Conservation (phyloP, 2,329 filamentous ascomycete species). For the Aspergillus sp. region DNA sequence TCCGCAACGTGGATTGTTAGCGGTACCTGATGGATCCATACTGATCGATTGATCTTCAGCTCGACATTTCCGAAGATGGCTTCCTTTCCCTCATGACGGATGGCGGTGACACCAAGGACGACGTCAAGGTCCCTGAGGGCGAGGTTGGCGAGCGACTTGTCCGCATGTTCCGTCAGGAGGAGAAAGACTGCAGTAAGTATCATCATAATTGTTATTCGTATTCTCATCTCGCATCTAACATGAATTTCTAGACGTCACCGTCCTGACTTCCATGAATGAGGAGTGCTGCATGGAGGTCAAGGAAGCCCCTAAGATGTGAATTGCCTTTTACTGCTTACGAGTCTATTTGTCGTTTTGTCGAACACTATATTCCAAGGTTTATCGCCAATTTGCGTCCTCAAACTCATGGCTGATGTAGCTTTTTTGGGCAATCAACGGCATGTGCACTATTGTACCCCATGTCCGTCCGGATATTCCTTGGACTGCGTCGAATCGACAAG, state of each 20-base stretch:
- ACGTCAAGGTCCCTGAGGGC: slow-evolving; percentile 85
- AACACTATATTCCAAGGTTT: slow-evolving; percentile 21
- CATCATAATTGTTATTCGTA: not conserved
- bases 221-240: not conserved
- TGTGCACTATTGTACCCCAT: slow-evolving; percentile 15
- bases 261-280: slow-evolving; percentile 95
- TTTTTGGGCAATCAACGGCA: slow-evolving; percentile 19
- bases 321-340: slow-evolving; percentile 9
- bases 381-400: slow-evolving; percentile 18
- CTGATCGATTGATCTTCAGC: slow-evolving; percentile 31
- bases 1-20: not conserved
- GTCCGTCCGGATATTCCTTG: slow-evolving; percentile 23
- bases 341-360: slow-evolving; percentile 21
- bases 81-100: slow-evolving; percentile 92
- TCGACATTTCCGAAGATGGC: slow-evolving; percentile 87
- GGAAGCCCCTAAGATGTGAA: slow-evolving; percentile 57
- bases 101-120: slow-evolving; percentile 80
- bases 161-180: slow-evolving; percentile 70
- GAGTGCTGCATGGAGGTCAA: slow-evolving; percentile 87
- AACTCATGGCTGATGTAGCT: slow-evolving; percentile 17
- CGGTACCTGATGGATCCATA: not conserved
- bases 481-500: slow-evolving; percentile 25
- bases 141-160: slow-evolving; percentile 82
- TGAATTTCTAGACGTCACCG: slow-evolving; percentile 63
- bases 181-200: slow-evolving; percentile 85